These are phyloP conservation scores for Bertia moriformis DNA, from an alignment of 2,329 filamentous ascomycete species.

Conservation along the genomic window DNA sequence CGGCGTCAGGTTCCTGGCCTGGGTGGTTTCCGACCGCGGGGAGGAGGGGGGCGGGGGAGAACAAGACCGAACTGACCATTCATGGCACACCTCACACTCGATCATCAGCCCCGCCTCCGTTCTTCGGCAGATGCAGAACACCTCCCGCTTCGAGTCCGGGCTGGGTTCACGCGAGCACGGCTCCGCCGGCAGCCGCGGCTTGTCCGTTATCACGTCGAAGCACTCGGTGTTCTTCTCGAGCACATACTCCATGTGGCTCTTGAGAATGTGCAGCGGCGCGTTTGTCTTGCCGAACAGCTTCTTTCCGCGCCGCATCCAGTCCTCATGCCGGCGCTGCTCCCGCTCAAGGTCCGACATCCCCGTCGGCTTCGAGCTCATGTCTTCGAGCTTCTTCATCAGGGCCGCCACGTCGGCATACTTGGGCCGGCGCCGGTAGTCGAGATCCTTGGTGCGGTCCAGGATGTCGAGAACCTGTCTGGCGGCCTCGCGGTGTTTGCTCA, in stretches of 20 bases:
- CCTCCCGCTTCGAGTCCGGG: constrained; percentile 53
- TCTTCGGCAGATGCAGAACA: constrained; percentile 91
- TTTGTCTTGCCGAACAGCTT: constrained; percentile 97
- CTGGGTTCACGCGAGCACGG: constrained; percentile 74
- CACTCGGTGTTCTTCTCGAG: constrained; percentile 78
- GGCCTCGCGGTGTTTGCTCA: constrained; percentile 89
- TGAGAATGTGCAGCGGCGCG: constrained; percentile 86
- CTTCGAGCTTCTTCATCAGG: constrained; percentile 71
- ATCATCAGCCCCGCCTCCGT: constrained; percentile 98
- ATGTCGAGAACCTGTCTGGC: constrained; percentile 76
- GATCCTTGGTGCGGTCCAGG: constrained; percentile 61
- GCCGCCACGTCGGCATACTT: constrained; percentile 82
- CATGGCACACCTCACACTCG: constrained; percentile 92
- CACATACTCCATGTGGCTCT: constrained; percentile 87
- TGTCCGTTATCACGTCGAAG: constrained; percentile 74
- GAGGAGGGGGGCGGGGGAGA: no score
- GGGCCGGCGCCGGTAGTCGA: constrained; percentile 65
- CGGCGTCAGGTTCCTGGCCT: no score
- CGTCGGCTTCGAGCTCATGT: constrained; percentile 80
- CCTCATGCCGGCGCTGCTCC: constrained; percentile 86
- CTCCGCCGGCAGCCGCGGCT: constrained; percentile 68
- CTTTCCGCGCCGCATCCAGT: constrained; percentile 98
- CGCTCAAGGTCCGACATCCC: constrained; percentile 88
- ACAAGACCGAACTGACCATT: no score
- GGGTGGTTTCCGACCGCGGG: no score